Conservation (phyloP, 257 asterid genomes). For the Datura wrightii region DNA sequence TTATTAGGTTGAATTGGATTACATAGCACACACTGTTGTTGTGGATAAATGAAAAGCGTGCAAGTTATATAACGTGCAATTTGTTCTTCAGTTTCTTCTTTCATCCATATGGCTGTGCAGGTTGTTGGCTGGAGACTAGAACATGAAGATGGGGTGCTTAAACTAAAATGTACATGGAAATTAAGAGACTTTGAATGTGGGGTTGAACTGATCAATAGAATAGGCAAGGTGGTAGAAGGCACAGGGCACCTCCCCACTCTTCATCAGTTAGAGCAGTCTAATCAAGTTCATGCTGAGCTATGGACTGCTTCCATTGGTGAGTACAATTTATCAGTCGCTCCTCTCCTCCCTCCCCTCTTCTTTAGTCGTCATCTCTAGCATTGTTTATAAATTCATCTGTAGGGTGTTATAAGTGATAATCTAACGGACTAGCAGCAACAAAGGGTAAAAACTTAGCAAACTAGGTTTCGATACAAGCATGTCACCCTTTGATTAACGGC, state of each 20-base stretch:
- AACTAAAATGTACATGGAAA: slow-evolving; percentile 78
- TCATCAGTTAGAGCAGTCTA: slow-evolving; percentile 64
- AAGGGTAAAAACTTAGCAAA: neutral
- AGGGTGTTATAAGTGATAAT: neutral
- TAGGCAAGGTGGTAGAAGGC: slow-evolving; percentile 52
- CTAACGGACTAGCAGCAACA: neutral
- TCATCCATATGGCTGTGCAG: slow-evolving; percentile 40
- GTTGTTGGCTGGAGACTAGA: slow-evolving; percentile 86
- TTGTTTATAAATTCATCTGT: neutral
- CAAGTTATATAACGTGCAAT: neutral
- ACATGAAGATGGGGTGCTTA: slow-evolving; percentile 56
- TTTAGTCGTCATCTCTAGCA: neutral
- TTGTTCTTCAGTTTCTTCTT: neutral
- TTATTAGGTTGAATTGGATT: neutral
- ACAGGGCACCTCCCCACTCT: slow-evolving; percentile 69
- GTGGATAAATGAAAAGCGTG: neutral
- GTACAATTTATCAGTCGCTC: neutral
- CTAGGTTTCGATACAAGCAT: neutral
- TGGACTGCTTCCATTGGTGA: slow-evolving; percentile 78
- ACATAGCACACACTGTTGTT: neutral
- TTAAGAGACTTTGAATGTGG: slow-evolving; percentile 70
- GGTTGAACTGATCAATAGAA: slow-evolving; percentile 70
- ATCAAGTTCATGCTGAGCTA: slow-evolving; percentile 69
- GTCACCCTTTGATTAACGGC: neutral
- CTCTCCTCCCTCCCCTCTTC: neutral